Evolutionary conservation across 2,329 filamentous ascomycete species (phyloP).

Genomic region (Aspergillus sp.): DNA sequence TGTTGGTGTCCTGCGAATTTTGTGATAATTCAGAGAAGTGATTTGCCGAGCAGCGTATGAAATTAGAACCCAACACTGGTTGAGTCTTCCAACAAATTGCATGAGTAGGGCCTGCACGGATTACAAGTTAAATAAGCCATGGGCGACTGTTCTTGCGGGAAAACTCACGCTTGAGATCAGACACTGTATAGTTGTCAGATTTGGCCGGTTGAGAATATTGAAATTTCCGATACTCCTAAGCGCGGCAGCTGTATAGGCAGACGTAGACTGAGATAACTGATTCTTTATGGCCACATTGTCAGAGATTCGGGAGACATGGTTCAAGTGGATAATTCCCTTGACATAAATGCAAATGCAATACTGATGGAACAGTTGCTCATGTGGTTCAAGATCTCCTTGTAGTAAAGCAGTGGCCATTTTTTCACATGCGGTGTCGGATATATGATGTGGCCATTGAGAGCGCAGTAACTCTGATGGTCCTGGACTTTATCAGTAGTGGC

Average conservation of each 20-base stretch:
- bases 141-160: neutral
- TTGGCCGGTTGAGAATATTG: conserved; percentile 20
- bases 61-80: conserved; percentile 24
- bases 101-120: conserved; percentile 23
- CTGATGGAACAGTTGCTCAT: conserved; percentile 22
- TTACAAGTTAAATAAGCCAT: neutral
- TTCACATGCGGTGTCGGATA: conserved; percentile 21
- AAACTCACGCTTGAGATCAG: conserved; percentile 25
- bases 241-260: conserved; percentile 18
- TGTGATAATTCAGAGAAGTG: conserved; percentile 24
- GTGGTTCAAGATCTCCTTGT: neutral
- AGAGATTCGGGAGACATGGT: conserved; percentile 16
- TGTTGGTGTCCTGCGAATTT: neutral
- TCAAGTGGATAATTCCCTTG: conserved; percentile 21
- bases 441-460: conserved; percentile 29
- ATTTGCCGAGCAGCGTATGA: conserved; percentile 29
- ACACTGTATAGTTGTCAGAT: conserved; percentile 22
- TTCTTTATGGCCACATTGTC: conserved; percentile 15
- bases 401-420: conserved; percentile 22
- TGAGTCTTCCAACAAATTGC: conserved; percentile 25
- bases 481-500: neutral
- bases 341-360: conserved; percentile 26
- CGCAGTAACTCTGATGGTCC: neutral
- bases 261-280: conserved; percentile 21
- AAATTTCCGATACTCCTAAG: conserved; percentile 19